These are phyloP conservation scores for Termitomyces sp. DNA, from an alignment of 768 basidiomycete genomes.

Conservation along the genomic window DNA sequence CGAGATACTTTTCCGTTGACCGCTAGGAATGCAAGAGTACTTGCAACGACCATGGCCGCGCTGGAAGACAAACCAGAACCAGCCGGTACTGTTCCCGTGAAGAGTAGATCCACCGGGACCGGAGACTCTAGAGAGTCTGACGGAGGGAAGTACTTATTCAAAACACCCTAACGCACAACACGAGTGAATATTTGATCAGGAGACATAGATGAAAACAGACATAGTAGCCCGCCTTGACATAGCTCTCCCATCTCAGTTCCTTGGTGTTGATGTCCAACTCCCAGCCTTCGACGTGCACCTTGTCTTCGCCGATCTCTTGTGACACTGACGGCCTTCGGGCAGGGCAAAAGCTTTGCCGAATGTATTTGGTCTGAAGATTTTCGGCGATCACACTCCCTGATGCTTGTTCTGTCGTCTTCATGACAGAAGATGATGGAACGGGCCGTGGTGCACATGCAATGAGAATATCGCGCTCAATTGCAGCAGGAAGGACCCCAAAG, in stretches of 20 bases:
- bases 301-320: conserved; percentile 28
- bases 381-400: conserved; percentile 59
- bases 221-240: conserved; percentile 83
- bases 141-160: conserved; percentile 52
- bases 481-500: conserved; percentile 83
- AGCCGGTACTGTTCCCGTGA: conserved; percentile 80
- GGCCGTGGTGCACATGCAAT: conserved; percentile 64
- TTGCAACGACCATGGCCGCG: conserved; percentile 88
- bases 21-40: conserved; percentile 75
- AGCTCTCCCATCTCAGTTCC: conserved; percentile 80
- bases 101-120: conserved; percentile 65
- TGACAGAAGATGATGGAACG: conserved; percentile 14
- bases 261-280: conserved; percentile 69
- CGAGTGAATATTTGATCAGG: background rate
- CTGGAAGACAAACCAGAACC: conserved; percentile 87
- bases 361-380: conserved; percentile 60
- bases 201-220: conserved; percentile 34
- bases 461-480: conserved; percentile 79
- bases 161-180: conserved; percentile 48
- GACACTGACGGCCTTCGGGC: conserved; percentile 23
- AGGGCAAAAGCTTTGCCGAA: conserved; percentile 56
- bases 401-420: conserved; percentile 22
- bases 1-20: conserved; percentile 62
- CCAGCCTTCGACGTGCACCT: conserved; percentile 54
- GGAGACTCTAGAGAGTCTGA: conserved; percentile 28